phyloP scores from a whole-genome alignment of 352 stramenopile species.

The Phytophthora agathidicida region DNA sequence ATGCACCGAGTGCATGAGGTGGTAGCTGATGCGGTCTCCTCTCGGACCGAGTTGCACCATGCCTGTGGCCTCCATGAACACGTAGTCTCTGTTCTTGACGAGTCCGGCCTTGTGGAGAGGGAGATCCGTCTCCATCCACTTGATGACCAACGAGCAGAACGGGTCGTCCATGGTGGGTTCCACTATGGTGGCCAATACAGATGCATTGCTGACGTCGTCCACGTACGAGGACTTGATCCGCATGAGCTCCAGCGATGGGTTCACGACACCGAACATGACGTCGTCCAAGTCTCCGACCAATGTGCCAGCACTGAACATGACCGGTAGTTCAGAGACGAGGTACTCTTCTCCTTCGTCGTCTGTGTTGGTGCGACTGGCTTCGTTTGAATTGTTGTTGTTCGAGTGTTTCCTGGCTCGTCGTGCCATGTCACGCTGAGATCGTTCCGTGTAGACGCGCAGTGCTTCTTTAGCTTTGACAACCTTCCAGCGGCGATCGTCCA shows the following conservation, averaged over 20 bases:
- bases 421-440: slow-evolving; percentile 32
- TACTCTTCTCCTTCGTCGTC: slow-evolving; percentile 20
- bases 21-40: slow-evolving; percentile 64
- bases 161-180: slow-evolving; percentile 53
- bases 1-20: slow-evolving; percentile 64
- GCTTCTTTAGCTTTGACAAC: slow-evolving; percentile 38
- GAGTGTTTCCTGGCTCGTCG: slow-evolving; percentile 21
- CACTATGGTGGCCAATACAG: slow-evolving; percentile 45
- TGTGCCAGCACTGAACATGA: slow-evolving; percentile 39
- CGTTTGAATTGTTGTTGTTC: background rate
- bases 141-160: slow-evolving; percentile 49
- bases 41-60: slow-evolving; percentile 36
- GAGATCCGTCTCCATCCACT: slow-evolving; percentile 43
- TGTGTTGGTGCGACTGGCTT: slow-evolving; percentile 4
- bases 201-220: slow-evolving; percentile 40
- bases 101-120: slow-evolving; percentile 27
- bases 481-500: slow-evolving; percentile 43
- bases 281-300: slow-evolving; percentile 40
- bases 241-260: slow-evolving; percentile 41
- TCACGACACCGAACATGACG: slow-evolving; percentile 47
- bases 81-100: slow-evolving; percentile 49
- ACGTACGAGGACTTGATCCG: slow-evolving; percentile 55
- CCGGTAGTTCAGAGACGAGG: slow-evolving; percentile 20
- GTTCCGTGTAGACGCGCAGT: slow-evolving; percentile 34
- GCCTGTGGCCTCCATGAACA: slow-evolving; percentile 57